A percentile compares a stretch with the other conserved stretches of the same genome.
Conservation (phyloP, 2,329 filamentous ascomycete genomes). For the Xylaria sp. region DNA sequence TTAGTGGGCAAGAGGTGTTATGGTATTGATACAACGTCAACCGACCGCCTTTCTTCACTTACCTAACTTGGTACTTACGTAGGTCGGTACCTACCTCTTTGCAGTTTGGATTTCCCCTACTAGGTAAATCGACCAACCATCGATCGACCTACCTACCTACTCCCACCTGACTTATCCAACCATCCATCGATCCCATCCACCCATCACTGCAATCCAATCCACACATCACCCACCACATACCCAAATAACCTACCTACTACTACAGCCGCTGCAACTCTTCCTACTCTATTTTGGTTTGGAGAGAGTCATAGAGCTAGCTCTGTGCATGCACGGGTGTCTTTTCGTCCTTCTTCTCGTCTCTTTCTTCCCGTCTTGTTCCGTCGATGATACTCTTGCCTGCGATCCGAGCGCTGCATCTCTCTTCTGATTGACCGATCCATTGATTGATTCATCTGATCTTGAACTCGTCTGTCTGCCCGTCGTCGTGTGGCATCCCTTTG, state of each 20-base stretch:
- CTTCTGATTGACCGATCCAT: slow-evolving; percentile 28
- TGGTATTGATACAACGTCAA: slow-evolving; percentile 7
- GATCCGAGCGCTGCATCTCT: slow-evolving; percentile 35
- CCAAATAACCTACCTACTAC: background rate
- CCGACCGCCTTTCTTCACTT: slow-evolving; percentile 15
- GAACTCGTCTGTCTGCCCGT: slow-evolving; percentile 12
- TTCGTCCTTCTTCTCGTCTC: slow-evolving; percentile 4
- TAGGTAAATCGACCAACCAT: slow-evolving; percentile 9
- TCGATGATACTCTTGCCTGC: slow-evolving; percentile 31
- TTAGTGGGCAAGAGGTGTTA: background rate
- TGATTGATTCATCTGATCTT: slow-evolving; percentile 15
- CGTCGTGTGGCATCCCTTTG: slow-evolving; percentile 30
- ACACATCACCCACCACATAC: slow-evolving; percentile 21
- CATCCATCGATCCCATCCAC: slow-evolving; percentile 8
- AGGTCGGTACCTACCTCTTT: slow-evolving; percentile 11
- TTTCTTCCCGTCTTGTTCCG: slow-evolving; percentile 25
- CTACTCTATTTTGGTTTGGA: slow-evolving; percentile 19
- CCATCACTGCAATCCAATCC: slow-evolving; percentile 6
- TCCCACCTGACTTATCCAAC: background rate
- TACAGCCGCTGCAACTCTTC: slow-evolving; percentile 7
- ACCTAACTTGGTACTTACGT: background rate
- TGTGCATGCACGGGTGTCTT: slow-evolving; percentile 11
- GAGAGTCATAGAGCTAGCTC: slow-evolving; percentile 21
- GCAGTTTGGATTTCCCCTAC: slow-evolving; percentile 20
- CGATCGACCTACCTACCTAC: slow-evolving; percentile 1